Evolutionary conservation across 352 stramenopile genomes (phyloP).

Genomic region (Phytophthora pinifolia): DNA sequence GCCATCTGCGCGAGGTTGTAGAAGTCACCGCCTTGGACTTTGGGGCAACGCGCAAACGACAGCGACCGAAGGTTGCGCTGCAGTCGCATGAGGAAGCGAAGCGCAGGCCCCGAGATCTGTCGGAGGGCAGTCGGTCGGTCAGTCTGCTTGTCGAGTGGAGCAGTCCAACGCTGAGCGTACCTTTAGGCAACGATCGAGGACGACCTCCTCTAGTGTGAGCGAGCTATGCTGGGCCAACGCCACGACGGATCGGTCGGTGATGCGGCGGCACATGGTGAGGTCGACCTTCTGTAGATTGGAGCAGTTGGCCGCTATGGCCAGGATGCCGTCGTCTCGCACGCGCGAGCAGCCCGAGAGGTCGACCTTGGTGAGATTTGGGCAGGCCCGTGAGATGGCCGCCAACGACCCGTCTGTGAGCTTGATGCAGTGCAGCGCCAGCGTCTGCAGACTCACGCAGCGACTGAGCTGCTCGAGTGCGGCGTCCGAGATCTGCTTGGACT

Average conservation of each 20-base stretch:
- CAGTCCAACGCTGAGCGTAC: slow-evolving; percentile 20
- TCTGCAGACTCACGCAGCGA: slow-evolving; percentile 35
- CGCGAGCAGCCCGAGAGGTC: slow-evolving; percentile 77
- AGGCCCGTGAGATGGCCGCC: slow-evolving; percentile 39
- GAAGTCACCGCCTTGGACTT: slow-evolving; percentile 53
- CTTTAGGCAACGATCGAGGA: slow-evolving; percentile 68
- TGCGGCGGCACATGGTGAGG: slow-evolving; percentile 75
- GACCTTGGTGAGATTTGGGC: slow-evolving; percentile 43
- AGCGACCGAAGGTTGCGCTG: slow-evolving; percentile 48
- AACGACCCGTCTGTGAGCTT: slow-evolving; percentile 67
- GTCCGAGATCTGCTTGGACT: slow-evolving; percentile 76
- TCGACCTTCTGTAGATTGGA: slow-evolving; percentile 54
- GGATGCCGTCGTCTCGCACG: slow-evolving; percentile 76
- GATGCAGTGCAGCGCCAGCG: slow-evolving; percentile 65
- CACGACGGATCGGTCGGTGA: slow-evolving; percentile 71
- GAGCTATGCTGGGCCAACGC: slow-evolving; percentile 44
- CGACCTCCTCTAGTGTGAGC: slow-evolving; percentile 38
- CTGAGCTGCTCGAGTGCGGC: slow-evolving; percentile 39
- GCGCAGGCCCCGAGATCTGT: slow-evolving; percentile 57
- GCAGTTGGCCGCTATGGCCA: slow-evolving; percentile 62
- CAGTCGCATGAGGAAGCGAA: slow-evolving; percentile 57
- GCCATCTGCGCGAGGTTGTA: slow-evolving; percentile 22
- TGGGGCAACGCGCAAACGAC: slow-evolving; percentile 70
- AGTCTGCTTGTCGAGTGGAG: background rate
- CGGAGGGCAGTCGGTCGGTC: background rate